Evolutionary conservation across 73 alveolate genomes (phyloP), one percentile per base, ranked within the genome.

Genomic region (Paramecium caudatum): DNA sequence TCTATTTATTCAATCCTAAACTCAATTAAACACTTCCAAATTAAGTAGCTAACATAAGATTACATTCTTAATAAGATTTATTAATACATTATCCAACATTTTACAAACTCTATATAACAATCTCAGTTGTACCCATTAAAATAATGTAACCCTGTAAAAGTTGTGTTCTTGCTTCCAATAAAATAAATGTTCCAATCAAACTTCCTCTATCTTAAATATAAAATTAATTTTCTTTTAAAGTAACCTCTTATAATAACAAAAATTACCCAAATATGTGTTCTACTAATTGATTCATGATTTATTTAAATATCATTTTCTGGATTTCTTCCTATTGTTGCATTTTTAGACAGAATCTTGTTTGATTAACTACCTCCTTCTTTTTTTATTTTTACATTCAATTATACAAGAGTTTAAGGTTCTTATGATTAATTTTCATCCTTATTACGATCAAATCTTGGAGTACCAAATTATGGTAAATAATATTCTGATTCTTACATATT

Each of bases 311-410:
- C 47, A 74, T 45, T 74, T 27, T 74, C 88, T 15, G 88, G 68
- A 37, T 37, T 45, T 74, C 88, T 74, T 30, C 88, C 88, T 37
- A 74, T 74, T 3, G 88, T 41, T 21, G 88, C 62, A 45, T 74
- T 74, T 41, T n/a, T 23, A 41, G 23, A 41, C 5, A 74, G 36
- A 19, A 27, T 12, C 45, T 55, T 55, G 9, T 19, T 55, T 55
- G 9, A 23, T 1, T 37, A 27, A 10, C 46, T 17, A 10, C 23
- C 23, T 23, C 80, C 80, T 55, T 55, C 80, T 55, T 55, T 55
- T 55, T 55, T 74, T 8, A 74, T 45, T 74, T 74, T 74, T 9
- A 65, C 39, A 5, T 65, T 33, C 34, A 65, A 65, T 15, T 50
- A 50, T 27, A n/a, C 49, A 7, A 32, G 0, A 2, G 27, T 32